These are phyloP conservation scores for Hypoxylon sp. DNA, from an alignment of 2,329 filamentous ascomycete genomes.

Conservation along the genomic window DNA sequence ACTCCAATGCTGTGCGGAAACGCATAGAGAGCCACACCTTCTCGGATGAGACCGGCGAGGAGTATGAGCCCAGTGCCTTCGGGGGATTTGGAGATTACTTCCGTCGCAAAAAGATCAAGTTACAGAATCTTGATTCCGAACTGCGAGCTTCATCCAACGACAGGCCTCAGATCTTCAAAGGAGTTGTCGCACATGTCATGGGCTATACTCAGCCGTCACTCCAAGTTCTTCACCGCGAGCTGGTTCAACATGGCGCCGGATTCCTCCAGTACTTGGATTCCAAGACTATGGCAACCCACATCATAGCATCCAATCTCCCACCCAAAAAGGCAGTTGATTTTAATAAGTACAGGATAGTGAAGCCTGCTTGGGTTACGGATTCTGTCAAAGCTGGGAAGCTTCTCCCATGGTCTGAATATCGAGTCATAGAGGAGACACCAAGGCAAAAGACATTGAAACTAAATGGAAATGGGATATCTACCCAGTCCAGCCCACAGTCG, in stretches of 20 bases:
- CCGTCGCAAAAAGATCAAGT: constrained; percentile 94
- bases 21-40: constrained; percentile 78
- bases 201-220: constrained; percentile 96
- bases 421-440: constrained; percentile 86
- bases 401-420: constrained; percentile 88
- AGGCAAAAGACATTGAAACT: constrained; percentile 82
- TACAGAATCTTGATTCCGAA: constrained; percentile 93
- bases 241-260: constrained; percentile 93
- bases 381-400: constrained; percentile 85
- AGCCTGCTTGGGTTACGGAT: constrained; percentile 94
- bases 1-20: constrained; percentile 74
- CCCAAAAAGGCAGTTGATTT: constrained; percentile 96
- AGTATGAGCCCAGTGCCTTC: constrained; percentile 89
- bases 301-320: constrained; percentile 90
- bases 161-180: constrained; percentile 89
- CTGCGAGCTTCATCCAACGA: constrained; percentile 77
- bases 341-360: constrained; percentile 88
- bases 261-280: constrained; percentile 95
- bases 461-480: constrained; percentile 73
- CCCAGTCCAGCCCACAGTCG: constrained; percentile 71
- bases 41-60: constrained; percentile 85
- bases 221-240: constrained; percentile 86
- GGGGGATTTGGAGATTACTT: constrained; percentile 94
- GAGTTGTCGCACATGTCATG: constrained; percentile 90
- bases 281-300: constrained; percentile 96